These are phyloP conservation scores for Echium plantagineum DNA, from an alignment of 257 asterid genomes.

Conservation along the genomic window DNA sequence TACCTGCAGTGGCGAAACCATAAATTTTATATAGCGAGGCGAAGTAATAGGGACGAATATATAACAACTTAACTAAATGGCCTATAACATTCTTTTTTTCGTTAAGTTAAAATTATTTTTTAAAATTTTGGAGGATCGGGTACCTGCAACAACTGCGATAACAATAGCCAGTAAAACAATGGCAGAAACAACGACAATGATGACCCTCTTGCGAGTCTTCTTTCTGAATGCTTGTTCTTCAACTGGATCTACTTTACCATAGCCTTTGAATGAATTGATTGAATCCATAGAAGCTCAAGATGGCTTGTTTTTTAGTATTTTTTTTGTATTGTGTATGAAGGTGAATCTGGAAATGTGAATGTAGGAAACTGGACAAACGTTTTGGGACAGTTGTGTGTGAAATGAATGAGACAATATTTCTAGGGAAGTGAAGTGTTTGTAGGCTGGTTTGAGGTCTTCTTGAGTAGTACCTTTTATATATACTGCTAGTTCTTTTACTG, in stretches of 20 bases:
- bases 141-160: slow-evolving; percentile 48
- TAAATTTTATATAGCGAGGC: no score
- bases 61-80: no score
- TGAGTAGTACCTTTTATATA: not conserved
- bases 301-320: not conserved
- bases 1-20: slow-evolving; percentile 22
- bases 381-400: not conserved
- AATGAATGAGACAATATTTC: not conserved
- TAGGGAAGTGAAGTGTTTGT: not conserved
- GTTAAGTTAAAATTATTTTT: no score
- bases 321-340: no score
- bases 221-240: slow-evolving; percentile 42
- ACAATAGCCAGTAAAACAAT: slow-evolving; percentile 27
- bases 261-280: slow-evolving; percentile 64
- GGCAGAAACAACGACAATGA: slow-evolving; percentile 36
- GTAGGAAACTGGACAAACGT: no score
- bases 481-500: no score
- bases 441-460: not conserved
- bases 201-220: slow-evolving; percentile 32
- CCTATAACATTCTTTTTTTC: no score
- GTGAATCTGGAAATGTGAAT: no score
- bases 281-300: slow-evolving; percentile 34
- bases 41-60: no score
- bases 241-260: slow-evolving; percentile 58
- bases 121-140: not conserved